These are phyloP conservation scores for Coniochaeta sp. DNA, from an alignment of 2,329 filamentous ascomycete genomes.

Conservation along the genomic window DNA sequence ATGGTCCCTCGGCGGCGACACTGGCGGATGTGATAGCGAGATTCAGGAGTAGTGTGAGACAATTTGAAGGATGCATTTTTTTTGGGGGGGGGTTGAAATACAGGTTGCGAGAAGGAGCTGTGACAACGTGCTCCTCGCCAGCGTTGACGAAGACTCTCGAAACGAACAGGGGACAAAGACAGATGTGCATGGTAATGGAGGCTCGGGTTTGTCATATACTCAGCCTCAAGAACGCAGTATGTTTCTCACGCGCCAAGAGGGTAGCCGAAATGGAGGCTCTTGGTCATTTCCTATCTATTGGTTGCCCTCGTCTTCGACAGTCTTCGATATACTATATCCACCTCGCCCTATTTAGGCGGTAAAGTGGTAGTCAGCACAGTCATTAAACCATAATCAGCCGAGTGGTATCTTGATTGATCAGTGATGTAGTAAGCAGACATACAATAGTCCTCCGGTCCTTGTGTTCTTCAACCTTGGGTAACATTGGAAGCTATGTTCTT, in stretches of 20 bases:
- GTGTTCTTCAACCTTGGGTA: too few species aligned
- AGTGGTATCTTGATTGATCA: too few species aligned
- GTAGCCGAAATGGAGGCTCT: background rate
- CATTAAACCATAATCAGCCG: too few species aligned
- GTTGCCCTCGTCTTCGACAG: background rate
- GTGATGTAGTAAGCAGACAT: too few species aligned
- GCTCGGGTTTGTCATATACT: background rate
- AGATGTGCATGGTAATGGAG: background rate
- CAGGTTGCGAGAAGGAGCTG: background rate
- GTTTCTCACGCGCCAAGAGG: background rate
- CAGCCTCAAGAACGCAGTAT: background rate
- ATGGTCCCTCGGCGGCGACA: conserved; percentile 2
- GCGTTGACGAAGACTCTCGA: background rate
- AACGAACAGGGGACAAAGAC: too few species aligned
- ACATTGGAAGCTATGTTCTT: too few species aligned
- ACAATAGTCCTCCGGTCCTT: too few species aligned
- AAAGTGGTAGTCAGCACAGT: too few species aligned
- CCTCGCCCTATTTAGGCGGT: too few species aligned
- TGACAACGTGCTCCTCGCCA: background rate
- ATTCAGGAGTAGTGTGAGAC: background rate
- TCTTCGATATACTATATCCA: too few species aligned
- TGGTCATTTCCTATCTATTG: background rate
- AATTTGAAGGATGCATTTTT: background rate
- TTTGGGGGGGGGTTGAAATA: background rate
- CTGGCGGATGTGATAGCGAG: background rate